Conservation (phyloP, 352 stramenopile species). For the Phytopythium litorale region DNA sequence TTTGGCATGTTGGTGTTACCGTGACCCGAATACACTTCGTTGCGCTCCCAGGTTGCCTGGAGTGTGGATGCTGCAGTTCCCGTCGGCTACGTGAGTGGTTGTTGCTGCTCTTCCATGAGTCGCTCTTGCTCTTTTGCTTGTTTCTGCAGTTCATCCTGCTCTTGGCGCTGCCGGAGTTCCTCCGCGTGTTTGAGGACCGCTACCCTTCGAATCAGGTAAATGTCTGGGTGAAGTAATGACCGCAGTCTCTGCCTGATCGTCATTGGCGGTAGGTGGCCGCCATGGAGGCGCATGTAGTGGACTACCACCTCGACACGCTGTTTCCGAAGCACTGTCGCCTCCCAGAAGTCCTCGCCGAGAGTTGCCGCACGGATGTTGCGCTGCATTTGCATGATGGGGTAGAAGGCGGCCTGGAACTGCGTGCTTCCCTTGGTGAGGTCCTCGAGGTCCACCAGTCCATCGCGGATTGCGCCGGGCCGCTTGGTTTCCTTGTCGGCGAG, state of each 20-base stretch:
- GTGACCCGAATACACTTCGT: not conserved
- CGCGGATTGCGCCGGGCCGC: not conserved
- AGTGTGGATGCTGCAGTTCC: not conserved
- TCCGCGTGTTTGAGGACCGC: constrained; percentile 41
- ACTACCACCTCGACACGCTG: constrained; percentile 45
- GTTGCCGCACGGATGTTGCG: constrained; percentile 43
- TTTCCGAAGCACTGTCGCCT: constrained; percentile 24
- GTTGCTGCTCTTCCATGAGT: not conserved
- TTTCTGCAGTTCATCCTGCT: constrained; percentile 13
- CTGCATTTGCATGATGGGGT: constrained; percentile 62
- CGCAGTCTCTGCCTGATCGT: constrained; percentile 25
- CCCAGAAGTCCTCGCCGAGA: constrained; percentile 54
- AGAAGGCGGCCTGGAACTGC: constrained; percentile 66
- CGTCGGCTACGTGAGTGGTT: not conserved
- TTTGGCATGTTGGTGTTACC: not conserved
- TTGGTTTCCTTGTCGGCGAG: constrained; percentile 22
- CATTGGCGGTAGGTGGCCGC: constrained; percentile 42
- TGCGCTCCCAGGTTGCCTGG: not conserved
- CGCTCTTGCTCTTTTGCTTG: not conserved
- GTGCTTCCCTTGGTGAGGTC: constrained; percentile 46
- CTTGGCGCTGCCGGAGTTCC: constrained; percentile 9
- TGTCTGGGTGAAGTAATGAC: constrained; percentile 24
- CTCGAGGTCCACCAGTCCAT: constrained; percentile 44
- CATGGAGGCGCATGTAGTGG: constrained; percentile 58
- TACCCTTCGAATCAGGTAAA: constrained; percentile 24